These are phyloP conservation scores for Botrytis paeoniae DNA, from an alignment of 2,329 filamentous ascomycete species.

Conservation along the genomic window DNA sequence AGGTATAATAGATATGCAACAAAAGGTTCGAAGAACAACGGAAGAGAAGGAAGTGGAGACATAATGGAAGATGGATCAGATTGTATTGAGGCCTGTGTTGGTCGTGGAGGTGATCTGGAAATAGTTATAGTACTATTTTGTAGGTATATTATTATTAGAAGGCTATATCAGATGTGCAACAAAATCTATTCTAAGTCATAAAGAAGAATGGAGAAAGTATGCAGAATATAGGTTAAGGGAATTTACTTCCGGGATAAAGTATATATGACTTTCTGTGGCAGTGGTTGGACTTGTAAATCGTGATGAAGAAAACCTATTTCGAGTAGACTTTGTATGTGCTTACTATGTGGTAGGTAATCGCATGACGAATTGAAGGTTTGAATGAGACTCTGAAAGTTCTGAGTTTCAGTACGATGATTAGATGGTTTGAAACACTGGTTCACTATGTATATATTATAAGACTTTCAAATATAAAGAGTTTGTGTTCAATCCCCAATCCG, in stretches of 20 bases:
- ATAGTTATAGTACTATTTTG: not conserved
- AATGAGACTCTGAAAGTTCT: not conserved
- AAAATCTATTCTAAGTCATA: not conserved
- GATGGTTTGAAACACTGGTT: not conserved
- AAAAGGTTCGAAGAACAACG: not conserved
- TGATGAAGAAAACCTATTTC: not conserved
- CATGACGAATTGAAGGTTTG: not conserved
- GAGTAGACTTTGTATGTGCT: not conserved
- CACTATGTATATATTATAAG: not conserved
- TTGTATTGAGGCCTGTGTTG: not conserved
- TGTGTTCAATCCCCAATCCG: not conserved
- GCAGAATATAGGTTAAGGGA: not conserved
- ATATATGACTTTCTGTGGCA: not conserved
- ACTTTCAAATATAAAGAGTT: not conserved
- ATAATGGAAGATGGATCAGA: not conserved
- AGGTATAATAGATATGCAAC: conserved; percentile 12
- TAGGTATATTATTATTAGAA: not conserved
- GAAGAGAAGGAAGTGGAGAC: not conserved
- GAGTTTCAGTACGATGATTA: not conserved
- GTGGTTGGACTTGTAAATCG: not conserved
- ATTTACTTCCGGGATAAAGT: too few relatives aligned
- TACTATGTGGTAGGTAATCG: not conserved
- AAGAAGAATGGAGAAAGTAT: not conserved
- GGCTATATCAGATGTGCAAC: conserved; percentile 11
- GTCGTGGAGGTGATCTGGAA: not conserved